Base-by-base conservation (phyloP, 306 rosid genomes). In the Citrullus mucosospermus region DNA sequence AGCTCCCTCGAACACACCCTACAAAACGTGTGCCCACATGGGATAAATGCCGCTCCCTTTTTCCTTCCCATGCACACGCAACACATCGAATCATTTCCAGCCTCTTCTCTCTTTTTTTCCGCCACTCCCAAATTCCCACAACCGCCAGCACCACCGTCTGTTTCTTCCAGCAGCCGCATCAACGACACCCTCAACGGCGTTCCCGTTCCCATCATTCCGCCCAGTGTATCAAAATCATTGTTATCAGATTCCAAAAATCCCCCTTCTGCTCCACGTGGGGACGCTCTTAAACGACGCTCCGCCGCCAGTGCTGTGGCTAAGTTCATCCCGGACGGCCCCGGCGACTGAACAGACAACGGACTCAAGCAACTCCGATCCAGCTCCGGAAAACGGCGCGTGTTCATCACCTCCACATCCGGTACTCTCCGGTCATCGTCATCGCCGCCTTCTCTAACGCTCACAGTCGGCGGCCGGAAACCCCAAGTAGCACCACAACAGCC, bases 21-120 rank as follows among this genome's bases (percentile, higher is more conserved):
- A 83, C 99, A 96, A 81, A 88, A 96, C 1, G 99, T 96, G 82
- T 96, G 99, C 39, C 99, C 98, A 81, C 99, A 96, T 76, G 99
- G 99, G 38, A 96, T 96, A 81, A 92, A 92, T 38, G 99, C 99
- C 36, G 97, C 97, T 0, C 96, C 98, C 79, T 91, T 93, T 79
- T 88, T 86, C 86, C 96, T 85, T 14, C 89, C 90, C 97, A 93
- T 91, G 87, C 98, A 91, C 91, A 93, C 97, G 93, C 98, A 91
- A 82, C 98, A 93, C 96, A 93, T 87, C 51, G 82, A 78, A 87
- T 91, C 94, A 78, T 39, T 87, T 15, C 91, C 90, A 82, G 16
- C 39, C 13, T 65, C 88, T 6, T 63, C 85, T 6, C 38, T 82
- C 28, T 73, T 82, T 46, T 77, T 84, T 15, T 9, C 62, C 71